Evolutionary conservation across 768 basidiomycete genomes (phyloP).

Genomic region (Sistotremastrum niveocremeum): DNA sequence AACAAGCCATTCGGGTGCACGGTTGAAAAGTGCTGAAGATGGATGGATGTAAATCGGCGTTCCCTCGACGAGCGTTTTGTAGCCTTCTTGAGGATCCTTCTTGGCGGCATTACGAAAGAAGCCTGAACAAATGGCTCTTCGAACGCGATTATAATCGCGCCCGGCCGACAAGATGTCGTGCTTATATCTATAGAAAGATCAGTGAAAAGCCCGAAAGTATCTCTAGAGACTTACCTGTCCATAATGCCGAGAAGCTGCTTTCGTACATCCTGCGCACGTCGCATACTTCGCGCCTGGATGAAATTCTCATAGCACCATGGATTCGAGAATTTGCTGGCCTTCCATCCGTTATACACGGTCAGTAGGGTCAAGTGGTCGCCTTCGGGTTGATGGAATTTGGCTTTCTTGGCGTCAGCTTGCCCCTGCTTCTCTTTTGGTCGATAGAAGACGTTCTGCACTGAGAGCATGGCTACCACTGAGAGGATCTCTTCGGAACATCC

Average conservation of each 20-base stretch:
- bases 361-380: conserved; percentile 87
- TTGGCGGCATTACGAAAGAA: conserved; percentile 98
- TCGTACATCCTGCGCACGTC: conserved; percentile 91
- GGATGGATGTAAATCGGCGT: conserved; percentile 99
- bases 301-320: conserved; percentile 99
- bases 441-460: conserved; percentile 93
- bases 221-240: conserved; percentile 58
- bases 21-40: conserved; percentile 92
- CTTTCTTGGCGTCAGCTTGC: conserved; percentile 98
- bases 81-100: conserved; percentile 96
- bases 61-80: conserved; percentile 93
- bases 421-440: conserved; percentile 99
- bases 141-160: conserved; percentile 81
- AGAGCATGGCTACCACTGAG: conserved; percentile 94
- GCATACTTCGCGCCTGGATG: conserved; percentile 95
- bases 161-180: conserved; percentile 93
- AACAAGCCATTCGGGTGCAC: conserved; percentile 89
- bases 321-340: conserved; percentile 88
- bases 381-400: conserved; percentile 98
- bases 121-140: conserved; percentile 92
- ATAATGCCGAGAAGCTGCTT: conserved; percentile 98
- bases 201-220: not conserved
- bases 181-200: conserved; percentile 53
- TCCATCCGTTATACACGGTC: conserved; percentile 99
- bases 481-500: conserved; percentile 98